Percentiles rank a stretch among this genome's conserved stretches.
Evolutionary conservation across 257 asterid species (phyloP).

Genomic region (Rubia yunnanensis): DNA sequence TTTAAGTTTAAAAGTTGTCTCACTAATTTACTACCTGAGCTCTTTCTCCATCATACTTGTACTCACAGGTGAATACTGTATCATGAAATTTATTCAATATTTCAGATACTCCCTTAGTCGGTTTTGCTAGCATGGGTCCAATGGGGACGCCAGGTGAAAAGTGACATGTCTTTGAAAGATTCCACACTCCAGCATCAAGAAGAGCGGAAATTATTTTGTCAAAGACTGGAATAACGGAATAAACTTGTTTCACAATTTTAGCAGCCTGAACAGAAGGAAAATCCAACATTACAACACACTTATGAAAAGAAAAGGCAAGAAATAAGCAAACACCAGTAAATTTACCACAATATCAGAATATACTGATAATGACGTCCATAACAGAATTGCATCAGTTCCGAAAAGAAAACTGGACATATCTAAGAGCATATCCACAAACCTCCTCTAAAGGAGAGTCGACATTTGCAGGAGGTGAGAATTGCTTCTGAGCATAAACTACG

Average conservation of each 20-base stretch:
- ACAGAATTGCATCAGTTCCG: neutral
- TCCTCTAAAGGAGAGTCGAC: slow-evolving; percentile 65
- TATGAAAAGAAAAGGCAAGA: neutral
- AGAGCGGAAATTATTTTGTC: slow-evolving; percentile 78
- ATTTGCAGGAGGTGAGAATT: slow-evolving; percentile 46
- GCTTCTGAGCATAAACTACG: slow-evolving; percentile 58
- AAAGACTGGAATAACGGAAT: slow-evolving; percentile 84
- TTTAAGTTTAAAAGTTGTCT: neutral
- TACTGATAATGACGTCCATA: neutral
- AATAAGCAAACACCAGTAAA: neutral
- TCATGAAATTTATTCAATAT: slow-evolving; percentile 88
- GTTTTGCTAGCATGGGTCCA: slow-evolving; percentile 98
- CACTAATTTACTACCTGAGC: slow-evolving; percentile 61
- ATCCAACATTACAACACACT: slow-evolving; percentile 8
- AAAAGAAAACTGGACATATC: neutral
- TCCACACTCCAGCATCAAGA: slow-evolving; percentile 88
- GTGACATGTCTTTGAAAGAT: slow-evolving; percentile 65
- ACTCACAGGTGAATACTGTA: slow-evolving; percentile 89
- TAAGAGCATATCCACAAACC: slow-evolving; percentile 26
- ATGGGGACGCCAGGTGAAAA: slow-evolving; percentile 91
- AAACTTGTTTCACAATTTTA: slow-evolving; percentile 77
- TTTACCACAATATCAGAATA: neutral
- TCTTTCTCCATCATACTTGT: slow-evolving; percentile 98
- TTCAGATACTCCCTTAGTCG: slow-evolving; percentile 92
- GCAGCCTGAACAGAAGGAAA: slow-evolving; percentile 59